Evolutionary conservation across 192 early-diverging fungal genomes (phyloP).

Genomic region (Mortierella hygrophila): DNA sequence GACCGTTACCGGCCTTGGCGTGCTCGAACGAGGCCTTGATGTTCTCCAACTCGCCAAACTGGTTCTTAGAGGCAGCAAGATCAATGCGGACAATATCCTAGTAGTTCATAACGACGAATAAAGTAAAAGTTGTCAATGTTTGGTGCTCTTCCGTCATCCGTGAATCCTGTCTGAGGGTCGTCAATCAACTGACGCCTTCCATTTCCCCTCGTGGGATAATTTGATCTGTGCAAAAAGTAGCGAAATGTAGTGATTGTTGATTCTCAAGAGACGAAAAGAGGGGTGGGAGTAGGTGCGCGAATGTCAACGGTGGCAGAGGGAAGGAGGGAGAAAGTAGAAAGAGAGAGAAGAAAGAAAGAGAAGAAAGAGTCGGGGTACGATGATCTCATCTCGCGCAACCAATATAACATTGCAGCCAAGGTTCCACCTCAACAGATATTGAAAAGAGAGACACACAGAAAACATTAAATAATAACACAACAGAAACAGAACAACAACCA

Average conservation of each 20-base stretch:
- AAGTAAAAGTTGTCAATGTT: not conserved
- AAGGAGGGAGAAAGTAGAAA: too few species aligned
- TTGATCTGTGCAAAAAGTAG: not conserved
- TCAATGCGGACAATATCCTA: slow-evolving; percentile 99
- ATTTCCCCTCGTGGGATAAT: not conserved
- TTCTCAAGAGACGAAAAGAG: too few species aligned
- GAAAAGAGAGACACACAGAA: not conserved
- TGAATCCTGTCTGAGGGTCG: not conserved
- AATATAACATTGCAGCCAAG: not conserved
- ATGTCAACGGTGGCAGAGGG: too few species aligned
- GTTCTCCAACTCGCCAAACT: slow-evolving; percentile 78
- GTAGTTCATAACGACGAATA: not conserved
- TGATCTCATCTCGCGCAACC: slow-evolving; percentile 51
- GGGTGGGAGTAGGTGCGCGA: too few species aligned
- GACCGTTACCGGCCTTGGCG: slow-evolving; percentile 87
- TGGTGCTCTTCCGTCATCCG: not conserved
- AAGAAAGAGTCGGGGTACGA: slow-evolving; percentile 2
- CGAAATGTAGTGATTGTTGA: too few species aligned
- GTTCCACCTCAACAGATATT: not conserved
- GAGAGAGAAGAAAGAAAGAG: not conserved
- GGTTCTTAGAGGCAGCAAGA: slow-evolving; percentile 87
- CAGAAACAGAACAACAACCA: not conserved
- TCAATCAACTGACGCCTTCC: not conserved
- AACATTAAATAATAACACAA: not conserved
- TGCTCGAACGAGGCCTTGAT: slow-evolving; percentile 87